These are phyloP conservation scores for Podaxis carcinomalis DNA, from an alignment of 768 basidiomycete genomes.

Conservation along the genomic window DNA sequence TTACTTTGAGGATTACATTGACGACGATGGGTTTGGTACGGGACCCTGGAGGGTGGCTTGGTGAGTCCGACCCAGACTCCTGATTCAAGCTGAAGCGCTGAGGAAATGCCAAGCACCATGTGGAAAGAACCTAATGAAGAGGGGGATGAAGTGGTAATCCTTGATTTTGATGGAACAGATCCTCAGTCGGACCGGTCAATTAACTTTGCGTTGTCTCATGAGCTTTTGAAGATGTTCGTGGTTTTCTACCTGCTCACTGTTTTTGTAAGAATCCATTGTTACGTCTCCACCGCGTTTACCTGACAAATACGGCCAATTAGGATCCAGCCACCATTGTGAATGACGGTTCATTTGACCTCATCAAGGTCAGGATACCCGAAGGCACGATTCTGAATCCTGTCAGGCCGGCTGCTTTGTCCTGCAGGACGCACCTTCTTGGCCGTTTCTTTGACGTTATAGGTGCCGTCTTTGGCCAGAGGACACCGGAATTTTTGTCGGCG, in stretches of 20 bases:
- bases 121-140: conserved; percentile 20
- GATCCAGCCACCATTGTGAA: conserved; percentile 26
- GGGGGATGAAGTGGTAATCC: conserved; percentile 20
- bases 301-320: neutral
- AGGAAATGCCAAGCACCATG: conserved; percentile 17
- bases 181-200: conserved; percentile 21
- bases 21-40: conserved; percentile 25
- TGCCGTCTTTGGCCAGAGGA: conserved; percentile 22
- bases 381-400: conserved; percentile 26
- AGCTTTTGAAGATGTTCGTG: conserved; percentile 22
- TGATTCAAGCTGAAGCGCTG: neutral
- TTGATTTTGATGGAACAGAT: conserved; percentile 26
- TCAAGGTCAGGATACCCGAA: conserved; percentile 22
- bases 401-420: conserved; percentile 25
- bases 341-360: conserved; percentile 26
- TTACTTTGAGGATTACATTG: conserved; percentile 26
- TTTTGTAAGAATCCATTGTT: conserved; percentile 12
- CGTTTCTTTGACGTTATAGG: conserved; percentile 24
- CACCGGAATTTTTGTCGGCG: conserved; percentile 24
- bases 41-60: conserved; percentile 23
- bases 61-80: neutral
- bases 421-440: conserved; percentile 25
- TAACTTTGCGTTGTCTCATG: conserved; percentile 19
- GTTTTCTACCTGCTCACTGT: conserved; percentile 24
- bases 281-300: neutral